A percentile compares a stretch with the other conserved stretches of the same genome.
phyloP scores from a whole-genome alignment of 164 flowering plant species.

The Malania oleifera region DNA sequence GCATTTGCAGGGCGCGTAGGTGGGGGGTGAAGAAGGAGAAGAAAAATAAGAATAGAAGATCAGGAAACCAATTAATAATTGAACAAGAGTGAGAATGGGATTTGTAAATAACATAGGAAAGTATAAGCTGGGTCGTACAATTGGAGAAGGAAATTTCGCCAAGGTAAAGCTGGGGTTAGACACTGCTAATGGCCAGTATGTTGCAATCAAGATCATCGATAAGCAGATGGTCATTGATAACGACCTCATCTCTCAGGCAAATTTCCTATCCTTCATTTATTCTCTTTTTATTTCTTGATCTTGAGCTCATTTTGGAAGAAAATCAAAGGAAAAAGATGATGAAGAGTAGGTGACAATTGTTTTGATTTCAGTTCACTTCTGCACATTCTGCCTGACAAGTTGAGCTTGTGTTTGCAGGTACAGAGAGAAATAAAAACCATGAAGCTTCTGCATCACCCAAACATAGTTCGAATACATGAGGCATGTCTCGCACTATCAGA shows the following conservation, averaged over 20 bases:
- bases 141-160: slow-evolving; percentile 80
- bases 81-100: slow-evolving; percentile 43
- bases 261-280: background rate
- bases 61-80: too few species aligned
- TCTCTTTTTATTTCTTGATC: background rate
- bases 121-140: slow-evolving; percentile 48
- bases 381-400: background rate
- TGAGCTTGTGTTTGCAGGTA: slow-evolving; percentile 36
- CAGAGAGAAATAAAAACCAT: slow-evolving; percentile 68
- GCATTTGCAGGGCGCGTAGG: background rate
- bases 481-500: too few species aligned
- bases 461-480: slow-evolving; percentile 70
- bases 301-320: background rate
- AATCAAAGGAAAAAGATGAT: background rate
- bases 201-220: slow-evolving; percentile 70
- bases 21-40: too few species aligned
- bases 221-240: slow-evolving; percentile 51
- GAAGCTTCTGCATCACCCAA: slow-evolving; percentile 75
- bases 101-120: slow-evolving; percentile 40
- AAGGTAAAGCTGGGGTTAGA: slow-evolving; percentile 66
- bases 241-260: slow-evolving; percentile 61
- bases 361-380: too few species aligned
- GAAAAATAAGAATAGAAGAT: too few species aligned
- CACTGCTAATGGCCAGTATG: slow-evolving; percentile 33
- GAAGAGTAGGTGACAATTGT: too few species aligned